These are phyloP conservation scores for Isatis lusitanica DNA, from an alignment of 441 rosid genomes.

Conservation along the genomic window DNA sequence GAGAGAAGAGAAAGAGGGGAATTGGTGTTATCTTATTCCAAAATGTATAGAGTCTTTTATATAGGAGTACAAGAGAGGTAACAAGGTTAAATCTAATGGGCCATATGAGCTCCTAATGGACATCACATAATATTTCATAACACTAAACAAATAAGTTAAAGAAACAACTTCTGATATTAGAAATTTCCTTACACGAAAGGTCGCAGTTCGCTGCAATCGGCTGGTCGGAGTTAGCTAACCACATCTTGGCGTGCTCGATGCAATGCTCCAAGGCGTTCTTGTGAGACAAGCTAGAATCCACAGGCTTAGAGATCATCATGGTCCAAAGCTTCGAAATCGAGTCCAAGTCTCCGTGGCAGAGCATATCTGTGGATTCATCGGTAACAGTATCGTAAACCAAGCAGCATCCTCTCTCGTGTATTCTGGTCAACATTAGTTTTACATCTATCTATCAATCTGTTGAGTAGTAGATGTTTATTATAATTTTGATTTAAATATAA, in stretches of 20 bases:
- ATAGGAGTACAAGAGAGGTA: too few relatives aligned
- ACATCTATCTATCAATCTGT: too few relatives aligned
- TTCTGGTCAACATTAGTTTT: slow-evolving; percentile 78
- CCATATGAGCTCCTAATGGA: too few relatives aligned
- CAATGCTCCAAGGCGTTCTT: slow-evolving; percentile 67
- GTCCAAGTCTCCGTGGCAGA: slow-evolving; percentile 75
- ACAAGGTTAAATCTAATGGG: too few relatives aligned
- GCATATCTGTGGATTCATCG: slow-evolving; percentile 84
- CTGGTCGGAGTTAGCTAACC: slow-evolving; percentile 66
- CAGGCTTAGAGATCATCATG: slow-evolving; percentile 65
- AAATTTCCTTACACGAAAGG: slow-evolving; percentile 52
- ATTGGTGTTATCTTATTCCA: too few relatives aligned
- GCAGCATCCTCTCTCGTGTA: slow-evolving; percentile 85
- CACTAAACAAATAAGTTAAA: too few relatives aligned
- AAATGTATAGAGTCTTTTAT: too few relatives aligned
- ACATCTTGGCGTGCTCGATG: slow-evolving; percentile 59
- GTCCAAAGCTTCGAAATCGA: slow-evolving; percentile 58
- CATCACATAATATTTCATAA: too few relatives aligned
- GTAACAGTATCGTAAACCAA: slow-evolving; percentile 85
- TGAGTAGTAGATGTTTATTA: too few relatives aligned
- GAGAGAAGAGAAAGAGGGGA: too few relatives aligned
- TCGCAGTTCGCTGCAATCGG: slow-evolving; percentile 50
- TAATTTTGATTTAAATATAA: too few relatives aligned
- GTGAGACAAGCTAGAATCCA: slow-evolving; percentile 68
- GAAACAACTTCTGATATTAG: too few relatives aligned